phyloP scores from a whole-genome alignment of 2,329 filamentous ascomycete genomes.

The Colletotrichum magnum region DNA sequence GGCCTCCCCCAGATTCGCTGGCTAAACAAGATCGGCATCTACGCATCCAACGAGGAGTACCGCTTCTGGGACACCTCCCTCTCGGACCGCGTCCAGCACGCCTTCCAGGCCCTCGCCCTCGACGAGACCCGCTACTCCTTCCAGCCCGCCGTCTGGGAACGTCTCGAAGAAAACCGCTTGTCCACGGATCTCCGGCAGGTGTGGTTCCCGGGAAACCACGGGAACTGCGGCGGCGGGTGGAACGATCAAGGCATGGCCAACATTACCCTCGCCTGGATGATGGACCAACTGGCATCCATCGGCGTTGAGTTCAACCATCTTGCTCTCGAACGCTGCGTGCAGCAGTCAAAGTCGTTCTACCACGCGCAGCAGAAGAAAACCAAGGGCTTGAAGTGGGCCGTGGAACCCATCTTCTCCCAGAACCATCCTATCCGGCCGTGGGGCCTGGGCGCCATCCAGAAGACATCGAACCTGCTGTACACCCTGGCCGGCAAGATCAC shows the following conservation, averaged over 20 bases:
- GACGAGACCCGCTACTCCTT: constrained; percentile 70
- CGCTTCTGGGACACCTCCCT: constrained; percentile 69
- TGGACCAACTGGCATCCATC: constrained; percentile 67
- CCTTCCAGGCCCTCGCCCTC: constrained; percentile 71
- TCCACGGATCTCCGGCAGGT: constrained; percentile 64
- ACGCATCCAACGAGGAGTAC: constrained; percentile 61
- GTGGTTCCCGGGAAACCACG: constrained; percentile 81
- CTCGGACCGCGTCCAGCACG: constrained; percentile 67
- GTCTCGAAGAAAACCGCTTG: constrained; percentile 52
- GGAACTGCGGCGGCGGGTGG: constrained; percentile 80
- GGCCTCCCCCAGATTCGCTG: constrained; percentile 61
- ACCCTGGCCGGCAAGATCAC: constrained; percentile 58
- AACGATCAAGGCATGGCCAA: constrained; percentile 62
- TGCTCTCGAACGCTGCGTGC: constrained; percentile 58
- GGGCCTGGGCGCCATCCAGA: constrained; percentile 62
- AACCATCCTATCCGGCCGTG: constrained; percentile 64
- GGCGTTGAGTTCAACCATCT: constrained; percentile 64
- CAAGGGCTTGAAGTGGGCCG: constrained; percentile 56
- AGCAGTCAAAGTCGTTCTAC: constrained; percentile 46
- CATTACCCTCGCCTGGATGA: constrained; percentile 63
- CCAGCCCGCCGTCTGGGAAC: constrained; percentile 69
- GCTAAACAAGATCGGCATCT: constrained; percentile 63
- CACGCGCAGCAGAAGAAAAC: constrained; percentile 42
- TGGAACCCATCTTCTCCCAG: constrained; percentile 61
- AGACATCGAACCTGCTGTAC: constrained; percentile 57